A percentile compares a stretch with the other conserved stretches of the same genome.
phyloP scores from a whole-genome alignment of 2,329 filamentous ascomycete species.

The Ophiosphaerella herpotricha region DNA sequence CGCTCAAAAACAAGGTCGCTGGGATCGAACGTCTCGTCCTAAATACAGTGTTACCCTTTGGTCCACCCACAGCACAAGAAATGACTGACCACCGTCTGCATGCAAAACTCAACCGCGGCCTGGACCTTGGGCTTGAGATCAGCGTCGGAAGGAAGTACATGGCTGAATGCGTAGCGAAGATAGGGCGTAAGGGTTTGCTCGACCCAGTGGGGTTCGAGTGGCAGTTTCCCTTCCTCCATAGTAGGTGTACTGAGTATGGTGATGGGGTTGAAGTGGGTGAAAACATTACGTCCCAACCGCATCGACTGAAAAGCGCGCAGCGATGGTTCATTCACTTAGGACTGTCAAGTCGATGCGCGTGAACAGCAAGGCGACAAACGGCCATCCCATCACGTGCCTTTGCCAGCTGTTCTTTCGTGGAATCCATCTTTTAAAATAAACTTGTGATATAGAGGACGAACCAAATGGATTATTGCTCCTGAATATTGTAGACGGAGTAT shows the following conservation, averaged over 20 bases:
- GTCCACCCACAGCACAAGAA: background rate
- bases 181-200: conserved; percentile 13
- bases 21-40: conserved; percentile 10
- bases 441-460: no score
- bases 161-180: conserved; percentile 14
- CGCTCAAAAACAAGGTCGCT: conserved; percentile 17
- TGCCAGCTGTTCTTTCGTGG: no score
- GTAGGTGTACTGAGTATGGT: background rate
- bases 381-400: no score
- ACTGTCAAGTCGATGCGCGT: background rate
- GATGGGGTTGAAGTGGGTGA: conserved; percentile 44
- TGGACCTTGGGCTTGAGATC: conserved; percentile 6
- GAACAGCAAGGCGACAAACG: no score
- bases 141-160: conserved; percentile 2
- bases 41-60: background rate
- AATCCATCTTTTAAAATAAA: no score
- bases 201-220: conserved; percentile 11
- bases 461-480: no score
- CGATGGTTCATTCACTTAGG: conserved; percentile 1
- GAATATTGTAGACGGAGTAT: no score
- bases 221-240: conserved; percentile 6
- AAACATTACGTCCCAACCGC: conserved; percentile 47
- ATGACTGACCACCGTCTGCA: conserved; percentile 4
- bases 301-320: conserved; percentile 15
- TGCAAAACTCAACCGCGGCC: conserved; percentile 5